These are phyloP conservation scores for Aspergillus avenaceus DNA, from an alignment of 495 filamentous ascomycete genomes.

Conservation along the genomic window DNA sequence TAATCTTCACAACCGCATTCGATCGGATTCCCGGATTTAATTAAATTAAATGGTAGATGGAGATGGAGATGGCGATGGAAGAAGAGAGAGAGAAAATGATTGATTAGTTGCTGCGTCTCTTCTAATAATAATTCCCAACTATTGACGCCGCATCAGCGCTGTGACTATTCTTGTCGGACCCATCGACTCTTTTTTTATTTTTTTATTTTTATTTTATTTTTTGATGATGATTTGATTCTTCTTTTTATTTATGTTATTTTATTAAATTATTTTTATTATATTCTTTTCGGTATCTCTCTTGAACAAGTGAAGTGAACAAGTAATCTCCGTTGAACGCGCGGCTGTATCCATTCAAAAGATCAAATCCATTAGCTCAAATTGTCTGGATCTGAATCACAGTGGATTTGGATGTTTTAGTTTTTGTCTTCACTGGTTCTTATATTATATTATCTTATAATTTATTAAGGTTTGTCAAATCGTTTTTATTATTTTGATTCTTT, in stretches of 20 bases:
- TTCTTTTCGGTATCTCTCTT: no score
- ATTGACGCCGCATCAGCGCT: constrained; percentile 12
- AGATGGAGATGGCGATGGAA: not conserved
- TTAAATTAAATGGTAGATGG: not conserved
- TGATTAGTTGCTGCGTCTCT: not conserved
- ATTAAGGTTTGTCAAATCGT: no score
- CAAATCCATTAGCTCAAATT: not conserved
- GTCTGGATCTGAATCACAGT: not conserved
- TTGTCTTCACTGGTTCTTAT: no score
- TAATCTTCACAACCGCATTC: not conserved
- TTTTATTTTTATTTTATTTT: not conserved
- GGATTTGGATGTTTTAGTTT: not conserved
- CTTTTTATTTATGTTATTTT: not conserved
- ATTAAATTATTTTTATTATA: not conserved
- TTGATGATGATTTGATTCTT: no score
- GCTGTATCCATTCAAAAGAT: not conserved
- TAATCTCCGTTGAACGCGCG: not conserved
- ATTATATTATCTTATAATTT: no score
- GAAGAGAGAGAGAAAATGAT: not conserved
- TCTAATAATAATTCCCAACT: constrained; percentile 13
- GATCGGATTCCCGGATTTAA: not conserved
- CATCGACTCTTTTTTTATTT: not conserved
- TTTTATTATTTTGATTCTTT: not conserved
- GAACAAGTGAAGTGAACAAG: no score
- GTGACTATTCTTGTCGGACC: constrained; percentile 8